Evolutionary conservation across 192 early-diverging fungal species (phyloP).

Genomic region (Coemansia biformis): DNA sequence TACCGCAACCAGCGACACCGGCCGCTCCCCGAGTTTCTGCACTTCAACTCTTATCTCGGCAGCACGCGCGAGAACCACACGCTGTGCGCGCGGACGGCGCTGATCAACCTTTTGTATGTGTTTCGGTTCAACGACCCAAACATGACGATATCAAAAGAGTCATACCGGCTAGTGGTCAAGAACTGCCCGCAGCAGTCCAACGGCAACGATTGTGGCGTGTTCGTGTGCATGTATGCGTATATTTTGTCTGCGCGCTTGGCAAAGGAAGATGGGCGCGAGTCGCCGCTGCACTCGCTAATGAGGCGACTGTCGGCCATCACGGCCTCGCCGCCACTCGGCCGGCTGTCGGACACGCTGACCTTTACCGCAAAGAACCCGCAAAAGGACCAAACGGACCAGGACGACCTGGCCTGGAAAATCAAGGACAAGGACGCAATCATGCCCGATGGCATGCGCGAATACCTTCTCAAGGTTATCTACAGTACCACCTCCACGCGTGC

Average conservation of each 20-base stretch:
- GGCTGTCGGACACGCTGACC: conserved; percentile 7
- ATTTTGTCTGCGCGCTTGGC: conserved; percentile 26
- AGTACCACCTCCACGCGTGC: conserved; percentile 13
- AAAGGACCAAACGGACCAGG: conserved; percentile 2
- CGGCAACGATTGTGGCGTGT: conserved; percentile 44
- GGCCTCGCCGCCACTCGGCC: conserved; percentile 3
- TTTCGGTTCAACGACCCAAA: conserved; percentile 36
- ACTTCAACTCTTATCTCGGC: conserved; percentile 46
- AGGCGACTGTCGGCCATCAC: conserved; percentile 18
- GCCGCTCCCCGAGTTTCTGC: conserved; percentile 39
- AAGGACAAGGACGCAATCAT: conserved; percentile 38
- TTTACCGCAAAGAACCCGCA: conserved; percentile 15
- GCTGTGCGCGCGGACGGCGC: conserved; percentile 36
- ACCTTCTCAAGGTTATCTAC: conserved; percentile 32
- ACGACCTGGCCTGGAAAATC: conserved; percentile 37
- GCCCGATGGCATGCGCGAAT: conserved; percentile 34
- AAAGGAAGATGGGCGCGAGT: conserved; percentile 8
- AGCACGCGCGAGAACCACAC: conserved; percentile 46
- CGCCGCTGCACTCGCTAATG: conserved; percentile 17
- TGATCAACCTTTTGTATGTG: conserved; percentile 45
- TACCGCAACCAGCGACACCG: conserved; percentile 24
- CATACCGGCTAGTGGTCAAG: conserved; percentile 43
- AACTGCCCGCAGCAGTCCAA: conserved; percentile 47
- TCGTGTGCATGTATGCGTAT: conserved; percentile 46
- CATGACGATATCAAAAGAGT: conserved; percentile 42